Conservation (phyloP, 805 yeast species). For the Danielia reshetovae region DNA sequence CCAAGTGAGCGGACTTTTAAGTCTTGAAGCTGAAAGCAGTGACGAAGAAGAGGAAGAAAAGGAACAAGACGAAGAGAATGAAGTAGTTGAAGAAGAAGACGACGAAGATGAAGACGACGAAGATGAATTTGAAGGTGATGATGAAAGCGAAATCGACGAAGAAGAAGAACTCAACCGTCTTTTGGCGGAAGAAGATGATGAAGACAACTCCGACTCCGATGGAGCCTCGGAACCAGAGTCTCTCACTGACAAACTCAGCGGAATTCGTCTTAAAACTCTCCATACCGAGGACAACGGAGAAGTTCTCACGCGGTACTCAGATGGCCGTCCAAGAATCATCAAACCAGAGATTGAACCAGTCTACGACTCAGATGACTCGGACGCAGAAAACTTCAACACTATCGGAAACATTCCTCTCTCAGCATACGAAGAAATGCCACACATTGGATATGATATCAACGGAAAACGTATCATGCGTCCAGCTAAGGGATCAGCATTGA, state of each 20-base stretch:
- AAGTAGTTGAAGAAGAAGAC: constrained; percentile 2
- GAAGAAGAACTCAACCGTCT: constrained; percentile 56
- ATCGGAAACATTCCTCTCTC: constrained; percentile 91
- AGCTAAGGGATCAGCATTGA: constrained; percentile 93
- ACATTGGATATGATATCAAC: constrained; percentile 92
- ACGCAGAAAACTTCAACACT: constrained; percentile 73
- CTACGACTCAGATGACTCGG: constrained; percentile 94
- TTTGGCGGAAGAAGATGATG: constrained; percentile 53
- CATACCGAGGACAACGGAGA: constrained; percentile 38
- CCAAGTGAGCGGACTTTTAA: constrained; percentile 11
- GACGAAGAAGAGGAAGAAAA: constrained; percentile 5
- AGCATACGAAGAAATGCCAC: constrained; percentile 96
- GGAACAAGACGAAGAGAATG: constrained; percentile 5
- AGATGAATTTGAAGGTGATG: constrained; percentile 11
- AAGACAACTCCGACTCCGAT: constrained; percentile 37
- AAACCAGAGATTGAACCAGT: constrained; percentile 90
- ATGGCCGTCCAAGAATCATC: constrained; percentile 74
- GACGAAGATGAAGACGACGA: constrained; percentile 11
- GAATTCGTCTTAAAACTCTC: constrained; percentile 48
- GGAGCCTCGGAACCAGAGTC: constrained; percentile 53
- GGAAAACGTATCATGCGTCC: constrained; percentile 99
- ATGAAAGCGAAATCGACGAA: constrained; percentile 42
- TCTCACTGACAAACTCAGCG: constrained; percentile 52
- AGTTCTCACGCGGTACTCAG: constrained; percentile 52
- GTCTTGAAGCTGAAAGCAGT: constrained; percentile 13